These are phyloP conservation scores for Eutrema japonicum DNA, from an alignment of 345 rosid species.

Conservation along the genomic window DNA sequence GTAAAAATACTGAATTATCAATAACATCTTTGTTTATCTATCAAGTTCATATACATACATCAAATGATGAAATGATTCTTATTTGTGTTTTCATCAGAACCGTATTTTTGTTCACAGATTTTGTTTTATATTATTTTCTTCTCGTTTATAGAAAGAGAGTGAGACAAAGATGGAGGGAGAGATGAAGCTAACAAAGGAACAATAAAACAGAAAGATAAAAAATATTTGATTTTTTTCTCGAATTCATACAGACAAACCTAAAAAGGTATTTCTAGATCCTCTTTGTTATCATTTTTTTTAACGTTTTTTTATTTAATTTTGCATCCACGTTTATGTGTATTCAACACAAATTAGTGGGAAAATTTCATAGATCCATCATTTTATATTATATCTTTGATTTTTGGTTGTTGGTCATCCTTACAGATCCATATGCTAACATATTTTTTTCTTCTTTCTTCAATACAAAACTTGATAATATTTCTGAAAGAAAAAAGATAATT, in stretches of 20 bases:
- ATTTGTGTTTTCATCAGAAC: neutral
- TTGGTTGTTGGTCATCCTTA: neutral
- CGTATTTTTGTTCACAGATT: neutral
- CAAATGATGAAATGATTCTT: constrained; percentile 14
- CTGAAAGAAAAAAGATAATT: neutral
- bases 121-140: neutral
- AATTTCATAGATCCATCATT: neutral
- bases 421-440: neutral
- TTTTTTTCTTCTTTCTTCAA: neutral
- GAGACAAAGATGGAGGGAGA: neutral
- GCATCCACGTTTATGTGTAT: neutral
- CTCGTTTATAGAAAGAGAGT: constrained; percentile 9
- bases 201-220: neutral
- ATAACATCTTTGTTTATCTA: neutral
- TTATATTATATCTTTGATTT: neutral
- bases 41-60: neutral
- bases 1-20: constrained; percentile 5
- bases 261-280: constrained; percentile 21
- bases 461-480: constrained; percentile 1
- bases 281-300: constrained; percentile 19
- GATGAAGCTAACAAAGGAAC: constrained; percentile 22
- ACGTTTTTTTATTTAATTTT: neutral
- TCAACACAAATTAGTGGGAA: neutral
- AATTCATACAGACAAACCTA: neutral
- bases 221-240: constrained; percentile 1